These are phyloP conservation scores for Nyssa sinensis DNA, from an alignment of 148 eudicot species.

Conservation along the genomic window DNA sequence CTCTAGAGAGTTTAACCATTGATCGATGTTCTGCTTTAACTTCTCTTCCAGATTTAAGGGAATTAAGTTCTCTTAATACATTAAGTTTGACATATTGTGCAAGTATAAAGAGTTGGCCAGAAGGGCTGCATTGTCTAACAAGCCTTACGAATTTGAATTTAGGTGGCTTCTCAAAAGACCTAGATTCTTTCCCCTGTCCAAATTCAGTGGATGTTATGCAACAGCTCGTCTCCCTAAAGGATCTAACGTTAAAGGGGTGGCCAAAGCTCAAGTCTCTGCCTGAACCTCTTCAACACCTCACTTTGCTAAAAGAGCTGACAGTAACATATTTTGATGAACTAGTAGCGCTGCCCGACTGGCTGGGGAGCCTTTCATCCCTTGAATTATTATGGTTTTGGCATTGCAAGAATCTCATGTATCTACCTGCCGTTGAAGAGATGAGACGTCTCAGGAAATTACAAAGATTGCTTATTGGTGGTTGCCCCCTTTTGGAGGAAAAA, in stretches of 20 bases:
- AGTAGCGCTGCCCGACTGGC: constrained; percentile 19
- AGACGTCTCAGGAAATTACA: constrained; percentile 10
- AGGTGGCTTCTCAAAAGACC: not conserved
- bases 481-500: not conserved
- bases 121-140: not conserved
- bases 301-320: not conserved
- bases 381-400: not conserved
- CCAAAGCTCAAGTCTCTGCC: constrained; percentile 8
- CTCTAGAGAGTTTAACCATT: not conserved
- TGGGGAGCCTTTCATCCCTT: constrained; percentile 11
- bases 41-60: not conserved
- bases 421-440: constrained; percentile 4
- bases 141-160: too few relatives aligned
- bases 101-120: not conserved
- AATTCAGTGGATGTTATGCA: too few relatives aligned
- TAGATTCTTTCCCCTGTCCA: constrained; percentile 7
- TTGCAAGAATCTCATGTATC: not conserved
- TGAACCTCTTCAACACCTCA: constrained; percentile 2
- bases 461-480: not conserved
- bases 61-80: not conserved
- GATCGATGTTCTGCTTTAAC: not conserved
- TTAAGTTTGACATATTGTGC: not conserved
- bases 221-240: not conserved
- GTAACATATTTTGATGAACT: not conserved
- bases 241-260: not conserved